Percentiles rank a stretch among this genome's conserved stretches.
Conservation (phyloP, 345 rosid species). For the Salix dunnii region DNA sequence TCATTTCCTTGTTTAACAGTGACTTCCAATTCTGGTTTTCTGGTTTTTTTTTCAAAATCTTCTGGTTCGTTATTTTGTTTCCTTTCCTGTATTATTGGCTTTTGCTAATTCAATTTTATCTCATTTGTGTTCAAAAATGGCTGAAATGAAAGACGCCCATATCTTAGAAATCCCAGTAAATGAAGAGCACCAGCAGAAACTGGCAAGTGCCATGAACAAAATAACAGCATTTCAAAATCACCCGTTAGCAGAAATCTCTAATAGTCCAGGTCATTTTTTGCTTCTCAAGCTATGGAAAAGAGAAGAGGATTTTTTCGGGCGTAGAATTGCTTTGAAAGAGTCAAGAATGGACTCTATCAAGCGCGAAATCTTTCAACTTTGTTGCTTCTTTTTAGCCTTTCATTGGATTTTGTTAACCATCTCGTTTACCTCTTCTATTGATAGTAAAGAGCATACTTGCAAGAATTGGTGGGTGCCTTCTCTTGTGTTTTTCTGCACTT, state of each 20-base stretch:
- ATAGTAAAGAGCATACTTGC: conserved; percentile 28
- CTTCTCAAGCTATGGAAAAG: conserved; percentile 92
- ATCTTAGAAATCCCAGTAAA: conserved; percentile 79
- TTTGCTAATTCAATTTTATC: not conserved
- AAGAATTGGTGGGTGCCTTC: conserved; percentile 88
- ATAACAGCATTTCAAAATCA: conserved; percentile 71
- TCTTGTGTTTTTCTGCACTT: conserved; percentile 48
- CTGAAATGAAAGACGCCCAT: conserved; percentile 59
- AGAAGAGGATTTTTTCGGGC: conserved; percentile 64
- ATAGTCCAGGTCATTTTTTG: conserved; percentile 85
- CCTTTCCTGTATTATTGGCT: not conserved
- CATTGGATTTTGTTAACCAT: conserved; percentile 66
- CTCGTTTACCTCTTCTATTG: conserved; percentile 53
- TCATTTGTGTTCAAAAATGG: conserved; percentile 29
- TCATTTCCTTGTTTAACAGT: conserved; percentile 7
- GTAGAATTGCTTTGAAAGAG: conserved; percentile 51
- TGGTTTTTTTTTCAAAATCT: not conserved
- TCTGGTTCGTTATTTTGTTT: not conserved
- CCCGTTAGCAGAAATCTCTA: conserved; percentile 83
- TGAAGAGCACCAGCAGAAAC: conserved; percentile 62
- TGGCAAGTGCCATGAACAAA: conserved; percentile 29
- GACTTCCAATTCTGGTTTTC: not conserved
- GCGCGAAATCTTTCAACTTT: conserved; percentile 78
- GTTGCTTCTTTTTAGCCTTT: conserved; percentile 67
- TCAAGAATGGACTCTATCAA: conserved; percentile 67